These are phyloP conservation scores for Senna siamea DNA, from an alignment of 306 rosid species.

Conservation along the genomic window DNA sequence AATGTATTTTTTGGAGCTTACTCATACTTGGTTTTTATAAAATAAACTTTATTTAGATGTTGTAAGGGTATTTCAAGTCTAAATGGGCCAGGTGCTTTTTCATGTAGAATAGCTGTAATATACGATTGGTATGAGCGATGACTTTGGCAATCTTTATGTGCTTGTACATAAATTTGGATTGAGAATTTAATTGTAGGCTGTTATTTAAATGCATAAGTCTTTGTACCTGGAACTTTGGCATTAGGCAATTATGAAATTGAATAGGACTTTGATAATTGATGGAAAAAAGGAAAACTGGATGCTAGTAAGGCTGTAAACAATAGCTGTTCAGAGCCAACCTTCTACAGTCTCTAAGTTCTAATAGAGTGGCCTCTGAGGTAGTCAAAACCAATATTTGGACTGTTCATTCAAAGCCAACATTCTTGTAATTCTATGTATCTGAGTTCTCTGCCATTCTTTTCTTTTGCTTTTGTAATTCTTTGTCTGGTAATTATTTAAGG, in stretches of 20 bases:
- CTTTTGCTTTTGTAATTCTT: conserved; percentile 7
- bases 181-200: conserved; percentile 19
- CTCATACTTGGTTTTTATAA: not conserved
- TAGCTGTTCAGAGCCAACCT: conserved; percentile 2
- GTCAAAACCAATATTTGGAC: conserved; percentile 21
- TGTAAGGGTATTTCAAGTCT: conserved; percentile 22
- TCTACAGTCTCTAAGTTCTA: not conserved
- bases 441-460: conserved; percentile 23
- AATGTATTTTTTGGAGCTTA: conserved; percentile 18
- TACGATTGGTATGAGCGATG: conserved; percentile 10
- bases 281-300: conserved; percentile 19
- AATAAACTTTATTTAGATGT: not conserved
- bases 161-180: conserved; percentile 26
- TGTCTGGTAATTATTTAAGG: conserved; percentile 11
- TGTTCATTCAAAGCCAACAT: not conserved
- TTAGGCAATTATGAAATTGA: not conserved
- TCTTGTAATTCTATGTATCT: conserved; percentile 18
- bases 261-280: conserved; percentile 19
- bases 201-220: conserved; percentile 13
- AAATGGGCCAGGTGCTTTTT: conserved; percentile 9
- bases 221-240: conserved; percentile 20
- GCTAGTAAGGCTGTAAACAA: conserved; percentile 5
- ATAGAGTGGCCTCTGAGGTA: not conserved
- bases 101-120: conserved; percentile 30
- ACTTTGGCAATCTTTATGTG: not conserved